Base-by-base conservation (phyloP, 2,329 filamentous ascomycete species). In the Talaromyces pinophilus region DNA sequence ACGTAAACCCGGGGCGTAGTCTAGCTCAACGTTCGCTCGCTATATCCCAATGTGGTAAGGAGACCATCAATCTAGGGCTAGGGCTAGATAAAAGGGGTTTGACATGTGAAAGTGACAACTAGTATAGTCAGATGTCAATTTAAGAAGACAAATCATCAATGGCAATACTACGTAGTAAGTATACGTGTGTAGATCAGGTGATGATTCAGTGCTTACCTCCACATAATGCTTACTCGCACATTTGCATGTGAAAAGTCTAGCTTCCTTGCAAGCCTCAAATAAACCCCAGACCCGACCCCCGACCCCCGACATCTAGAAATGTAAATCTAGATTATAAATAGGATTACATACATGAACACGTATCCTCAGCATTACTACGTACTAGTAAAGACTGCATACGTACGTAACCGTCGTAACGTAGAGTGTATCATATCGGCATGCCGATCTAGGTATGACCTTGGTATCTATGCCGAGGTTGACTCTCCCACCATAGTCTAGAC, bases 101-200 rank as follows among this genome's bases (percentile, higher is more conserved):
- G 33, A 38, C 54, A 57, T 40, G 54, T 57, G 54, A 57, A 57
- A 40, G 5, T n/a, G 50, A 30, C 50, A n/a, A 33, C 28, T 30
- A 19, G 19, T 19, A n/a, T n/a, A 13, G 6, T 52, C 13, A 25
- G 22, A 6, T 2, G 22, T 25, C 46, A 13, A 44, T 3, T 8
- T 8, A n/a, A 44, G 5, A n/a, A 44, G 42, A 48, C 19, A 2
- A 48, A 5, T 15, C 19, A 15, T 48, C 30, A 33, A 33, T 33
- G 2, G 11, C 3, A 11, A 33, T 19, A 54, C 17, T 44, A 44
- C 5, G 17, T 35, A 35, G 33, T 35, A 44, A 3, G 15, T n/a
- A 17, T 42, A 33, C 25, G 17, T 28, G 19, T 13, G 2, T 54
- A 19, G 15, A 0, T 35, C 52, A 38, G 17, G 17, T 35, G 30